Base-by-base conservation (phyloP, 345 rosid species). In the Populus euphratica region DNA sequence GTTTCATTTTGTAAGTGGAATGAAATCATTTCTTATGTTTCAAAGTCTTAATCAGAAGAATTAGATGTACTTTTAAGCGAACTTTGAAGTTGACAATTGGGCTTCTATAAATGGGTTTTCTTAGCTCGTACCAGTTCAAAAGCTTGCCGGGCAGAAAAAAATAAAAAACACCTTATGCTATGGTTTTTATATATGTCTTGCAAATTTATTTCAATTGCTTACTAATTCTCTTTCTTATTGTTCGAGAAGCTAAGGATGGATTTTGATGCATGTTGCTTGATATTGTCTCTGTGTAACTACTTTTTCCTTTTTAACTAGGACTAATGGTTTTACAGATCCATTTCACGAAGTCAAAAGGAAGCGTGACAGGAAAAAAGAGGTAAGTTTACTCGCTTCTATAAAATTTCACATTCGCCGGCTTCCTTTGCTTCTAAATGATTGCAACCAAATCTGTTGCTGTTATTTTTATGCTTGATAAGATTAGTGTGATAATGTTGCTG, bases 271-370 rank as follows among this genome's bases (percentile, higher is more conserved):
- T 7, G 50, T 29, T 11, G 20, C 14, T 70, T 71, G 21, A 5
- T 6, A 63, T 20, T 36, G 17, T 69, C 33, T 39, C 52, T 39
- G 4, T 38, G 17, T 12, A 41, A 20, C 54, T 50, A n/a, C 39
- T 50, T 54, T 41, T 76, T 63, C 23, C 44, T 33, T 43, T 59
- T 72, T 49, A 38, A 79, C 69, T 62, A 27, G 27, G 50, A 80
- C 85, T 74, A 84, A 52, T 83, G 72, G 77, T 73, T 85, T 72
- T 70, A 76, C 94, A 94, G 98, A 88, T 87, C 77, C 98, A 69
- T 94, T 94, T 82, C 95, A 81, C 70, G 97, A 90, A 88, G 98
- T 94, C 68, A 94, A 85, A 82, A 89, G 94, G 61, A 94, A 86
- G 79, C 95, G 96, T 14, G 97, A 90, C 76, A 87, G 83, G 84